Evolutionary conservation across 495 filamentous ascomycete species (phyloP).

Genomic region (Penicillium coffeae): DNA sequence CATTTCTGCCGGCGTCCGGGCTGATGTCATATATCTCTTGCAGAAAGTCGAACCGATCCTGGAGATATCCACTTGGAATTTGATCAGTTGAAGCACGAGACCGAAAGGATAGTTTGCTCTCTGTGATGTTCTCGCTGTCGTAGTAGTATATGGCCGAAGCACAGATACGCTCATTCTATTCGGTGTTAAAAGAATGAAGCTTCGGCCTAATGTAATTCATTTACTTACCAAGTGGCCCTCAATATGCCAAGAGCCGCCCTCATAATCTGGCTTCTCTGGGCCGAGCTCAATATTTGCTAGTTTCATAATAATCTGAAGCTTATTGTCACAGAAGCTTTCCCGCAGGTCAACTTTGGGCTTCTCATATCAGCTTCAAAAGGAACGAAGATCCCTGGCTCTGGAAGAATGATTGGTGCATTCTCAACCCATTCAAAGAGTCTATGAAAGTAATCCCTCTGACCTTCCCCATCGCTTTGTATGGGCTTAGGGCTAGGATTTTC

Average conservation of each 20-base stretch:
- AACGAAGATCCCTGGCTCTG: constrained; percentile 34
- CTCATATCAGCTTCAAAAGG: background rate
- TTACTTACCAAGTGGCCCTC: constrained; percentile 47
- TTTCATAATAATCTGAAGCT: constrained; percentile 63
- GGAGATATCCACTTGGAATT: constrained; percentile 20
- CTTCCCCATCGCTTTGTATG: background rate
- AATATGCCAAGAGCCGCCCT: constrained; percentile 52
- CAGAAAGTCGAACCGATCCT: constrained; percentile 29
- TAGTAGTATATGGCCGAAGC: constrained; percentile 63
- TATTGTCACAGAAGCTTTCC: constrained; percentile 21
- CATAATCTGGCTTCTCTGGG: constrained; percentile 51
- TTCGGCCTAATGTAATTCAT: background rate
- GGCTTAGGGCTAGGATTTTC: constrained; percentile 3
- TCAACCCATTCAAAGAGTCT: background rate
- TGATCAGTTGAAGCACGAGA: constrained; percentile 21
- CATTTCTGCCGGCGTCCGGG: background rate
- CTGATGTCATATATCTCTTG: constrained; percentile 29
- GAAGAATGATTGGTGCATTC: constrained; percentile 21
- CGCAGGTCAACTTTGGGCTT: constrained; percentile 25
- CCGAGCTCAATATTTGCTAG: constrained; percentile 59
- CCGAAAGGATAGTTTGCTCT: constrained; percentile 51
- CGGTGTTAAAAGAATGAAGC: background rate
- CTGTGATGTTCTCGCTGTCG: constrained; percentile 58
- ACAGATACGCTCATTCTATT: constrained; percentile 52
- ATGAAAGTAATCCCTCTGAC: background rate